Evolutionary conservation across 2,329 filamentous ascomycete species (phyloP).

Genomic region (Ilyonectria robusta): DNA sequence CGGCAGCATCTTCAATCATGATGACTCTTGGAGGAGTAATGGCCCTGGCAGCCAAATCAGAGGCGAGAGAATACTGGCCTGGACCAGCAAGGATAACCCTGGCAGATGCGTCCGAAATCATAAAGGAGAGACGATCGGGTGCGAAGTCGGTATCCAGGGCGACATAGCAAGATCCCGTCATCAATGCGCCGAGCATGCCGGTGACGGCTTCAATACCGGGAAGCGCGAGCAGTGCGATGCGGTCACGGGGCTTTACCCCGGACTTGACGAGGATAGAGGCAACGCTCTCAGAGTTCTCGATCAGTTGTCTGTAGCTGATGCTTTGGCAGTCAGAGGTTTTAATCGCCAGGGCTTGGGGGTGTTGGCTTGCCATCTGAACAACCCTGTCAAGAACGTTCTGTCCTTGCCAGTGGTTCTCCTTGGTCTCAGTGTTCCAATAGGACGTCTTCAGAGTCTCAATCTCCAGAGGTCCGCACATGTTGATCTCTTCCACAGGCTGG

Average conservation of each 20-base stretch:
- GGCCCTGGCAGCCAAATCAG: conserved; percentile 33
- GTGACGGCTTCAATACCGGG: conserved; percentile 43
- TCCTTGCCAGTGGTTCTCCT: conserved; percentile 39
- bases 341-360: conserved; percentile 42
- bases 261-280: conserved; percentile 39
- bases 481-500: conserved; percentile 44
- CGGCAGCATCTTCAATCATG: conserved; percentile 37
- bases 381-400: conserved; percentile 40
- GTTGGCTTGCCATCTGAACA: conserved; percentile 40
- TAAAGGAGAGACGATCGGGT: conserved; percentile 43
- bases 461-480: conserved; percentile 42
- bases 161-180: conserved; percentile 45
- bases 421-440: conserved; percentile 40
- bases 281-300: conserved; percentile 41
- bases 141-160: conserved; percentile 47
- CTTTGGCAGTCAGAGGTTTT: conserved; percentile 44
- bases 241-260: conserved; percentile 37
- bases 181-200: conserved; percentile 40
- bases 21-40: conserved; percentile 32
- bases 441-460: conserved; percentile 37
- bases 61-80: conserved; percentile 36
- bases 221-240: conserved; percentile 38
- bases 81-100: conserved; percentile 38
- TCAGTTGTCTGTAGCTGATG: conserved; percentile 42
- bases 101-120: conserved; percentile 41